Base-by-base conservation (phyloP, 2,329 filamentous ascomycete genomes). In the Thermothelomyces thermophilus region DNA sequence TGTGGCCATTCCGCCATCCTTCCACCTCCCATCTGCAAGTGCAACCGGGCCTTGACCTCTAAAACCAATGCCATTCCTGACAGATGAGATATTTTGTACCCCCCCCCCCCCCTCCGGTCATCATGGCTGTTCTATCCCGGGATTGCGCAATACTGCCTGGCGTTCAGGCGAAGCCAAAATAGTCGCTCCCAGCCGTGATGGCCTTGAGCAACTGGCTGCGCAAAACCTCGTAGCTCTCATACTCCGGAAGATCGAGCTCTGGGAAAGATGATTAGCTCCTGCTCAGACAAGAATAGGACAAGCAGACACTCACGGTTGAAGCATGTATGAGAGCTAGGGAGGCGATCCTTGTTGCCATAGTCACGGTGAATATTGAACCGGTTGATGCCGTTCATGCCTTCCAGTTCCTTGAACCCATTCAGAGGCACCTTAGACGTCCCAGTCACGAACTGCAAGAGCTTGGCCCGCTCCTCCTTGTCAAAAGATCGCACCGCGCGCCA, bases 291-390 rank as follows among this genome's bases (percentile, higher is more conserved):
- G 13, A 11, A 5, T 22, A 44, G 47, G 48, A 50, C 42, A 35
- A 26, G 33, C 19, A 35, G 20, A 47, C 40, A 86, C 88, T 86
- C 81, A 95, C 90, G 93, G 68, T 98, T 98, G 73, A 98, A 98
- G 76, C 93, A 98, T 56, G 93, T 98, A 69, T 98, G 94, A 61
- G 90, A 95, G 62, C 88, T 95, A 50, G 93, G 93, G 57, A 98
- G 77, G 59, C 93, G 86, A 64, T 96, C 88, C 71, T 96, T 97
- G 74, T 86, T 91, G 61, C 91, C 90, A 70, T 95, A 96, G 69
- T 97, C 93, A 57, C 93, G 89, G 66, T 98, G 93, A 56, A 98
- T 97, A 68, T 97, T 98, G 82, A 98, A 98, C 58, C 89, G 84
- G 69, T 87, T 95, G 67, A 97, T 84, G 34, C 93, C 93, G 64